Evolutionary conservation across 2,329 filamentous ascomycete genomes (phyloP).

Genomic region (Pezicula neosporulosa): DNA sequence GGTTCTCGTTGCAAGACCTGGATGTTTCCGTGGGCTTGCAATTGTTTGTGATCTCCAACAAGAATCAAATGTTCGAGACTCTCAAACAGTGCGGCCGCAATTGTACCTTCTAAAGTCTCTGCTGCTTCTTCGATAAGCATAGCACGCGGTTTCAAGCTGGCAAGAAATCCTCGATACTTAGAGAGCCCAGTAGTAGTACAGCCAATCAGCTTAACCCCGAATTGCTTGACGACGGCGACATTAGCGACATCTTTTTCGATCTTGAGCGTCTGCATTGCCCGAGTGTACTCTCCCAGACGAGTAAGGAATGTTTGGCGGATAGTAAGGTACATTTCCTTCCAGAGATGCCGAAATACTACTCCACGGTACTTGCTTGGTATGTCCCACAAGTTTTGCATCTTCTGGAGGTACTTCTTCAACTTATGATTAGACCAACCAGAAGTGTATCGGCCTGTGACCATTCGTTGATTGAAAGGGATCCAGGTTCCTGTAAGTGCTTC

Average conservation of each 20-base stretch:
- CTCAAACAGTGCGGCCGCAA: conserved; percentile 57
- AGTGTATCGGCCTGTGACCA: conserved; percentile 17
- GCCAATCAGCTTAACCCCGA: conserved; percentile 30
- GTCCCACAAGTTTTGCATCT: conserved; percentile 19
- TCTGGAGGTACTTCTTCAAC: conserved; percentile 14
- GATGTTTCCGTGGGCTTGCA: conserved; percentile 58
- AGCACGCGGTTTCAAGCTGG: conserved; percentile 55
- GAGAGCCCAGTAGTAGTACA: conserved; percentile 65
- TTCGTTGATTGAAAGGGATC: conserved; percentile 18
- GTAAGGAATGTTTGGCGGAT: conserved; percentile 13
- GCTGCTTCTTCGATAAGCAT: conserved; percentile 70
- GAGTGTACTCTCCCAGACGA: conserved; percentile 15
- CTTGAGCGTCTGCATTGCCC: neutral
- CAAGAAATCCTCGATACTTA: conserved; percentile 63
- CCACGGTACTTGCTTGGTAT: conserved; percentile 22
- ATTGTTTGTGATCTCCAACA: conserved; percentile 67
- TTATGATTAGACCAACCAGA: conserved; percentile 9
- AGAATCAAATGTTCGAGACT: conserved; percentile 62
- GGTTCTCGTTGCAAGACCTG: conserved; percentile 50
- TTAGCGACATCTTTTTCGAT: conserved; percentile 8
- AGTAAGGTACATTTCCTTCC: conserved; percentile 18
- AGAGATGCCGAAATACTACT: conserved; percentile 26
- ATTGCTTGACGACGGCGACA: neutral
- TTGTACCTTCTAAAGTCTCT: conserved; percentile 50
- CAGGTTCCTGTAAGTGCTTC: conserved; percentile 20